Evolutionary conservation across 306 rosid genomes (phyloP).

Genomic region (Macrotyloma uniflorum): DNA sequence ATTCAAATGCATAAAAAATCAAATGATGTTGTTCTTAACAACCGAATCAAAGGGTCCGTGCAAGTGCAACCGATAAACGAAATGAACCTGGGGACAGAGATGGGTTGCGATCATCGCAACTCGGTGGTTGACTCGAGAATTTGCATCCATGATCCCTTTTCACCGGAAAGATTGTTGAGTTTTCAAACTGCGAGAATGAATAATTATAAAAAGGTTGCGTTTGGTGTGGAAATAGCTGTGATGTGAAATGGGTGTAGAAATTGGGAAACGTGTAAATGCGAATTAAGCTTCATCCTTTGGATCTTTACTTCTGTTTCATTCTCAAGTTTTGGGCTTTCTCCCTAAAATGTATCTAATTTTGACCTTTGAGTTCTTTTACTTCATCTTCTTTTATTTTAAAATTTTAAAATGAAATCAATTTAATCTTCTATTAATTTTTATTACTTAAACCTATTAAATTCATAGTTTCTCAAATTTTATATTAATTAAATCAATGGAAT

Average conservation of each 20-base stretch:
- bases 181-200: background rate
- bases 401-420: no score
- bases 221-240: slow-evolving; percentile 36
- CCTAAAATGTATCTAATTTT: background rate
- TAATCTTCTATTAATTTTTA: no score
- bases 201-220: background rate
- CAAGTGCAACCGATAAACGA: background rate
- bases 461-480: no score
- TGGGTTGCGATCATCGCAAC: slow-evolving; percentile 70
- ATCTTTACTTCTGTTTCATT: background rate
- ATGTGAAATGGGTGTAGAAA: background rate
- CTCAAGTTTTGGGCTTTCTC: background rate
- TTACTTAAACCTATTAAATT: no score
- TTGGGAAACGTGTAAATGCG: slow-evolving; percentile 48
- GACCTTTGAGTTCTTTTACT: background rate
- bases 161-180: background rate
- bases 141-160: slow-evolving; percentile 35
- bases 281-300: background rate
- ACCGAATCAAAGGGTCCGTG: background rate
- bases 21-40: background rate
- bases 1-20: background rate
- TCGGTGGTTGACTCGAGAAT: slow-evolving; percentile 54
- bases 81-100: slow-evolving; percentile 64
- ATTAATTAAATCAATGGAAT: no score
- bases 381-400: no score